phyloP scores from a whole-genome alignment of 1,284 basidiomycete species.

The Limonomyces culmigenus region DNA sequence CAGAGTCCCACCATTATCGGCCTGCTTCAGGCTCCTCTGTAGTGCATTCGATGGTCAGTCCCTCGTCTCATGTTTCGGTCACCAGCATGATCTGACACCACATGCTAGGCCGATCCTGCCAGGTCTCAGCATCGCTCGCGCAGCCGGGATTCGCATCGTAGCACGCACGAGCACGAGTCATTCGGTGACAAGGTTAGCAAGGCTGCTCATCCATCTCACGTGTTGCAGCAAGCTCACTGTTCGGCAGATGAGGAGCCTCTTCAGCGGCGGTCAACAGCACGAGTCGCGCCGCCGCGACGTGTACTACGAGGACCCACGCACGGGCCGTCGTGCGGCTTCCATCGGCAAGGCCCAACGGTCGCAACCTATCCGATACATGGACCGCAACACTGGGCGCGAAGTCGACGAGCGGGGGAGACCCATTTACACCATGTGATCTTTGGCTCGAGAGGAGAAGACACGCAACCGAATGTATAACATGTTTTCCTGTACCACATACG shows the following conservation, averaged over 20 bases:
- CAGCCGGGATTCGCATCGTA: background rate
- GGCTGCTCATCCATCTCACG: too few relatives aligned
- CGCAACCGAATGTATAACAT: background rate
- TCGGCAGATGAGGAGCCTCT: slow-evolving; percentile 37
- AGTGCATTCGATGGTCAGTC: too few relatives aligned
- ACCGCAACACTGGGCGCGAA: slow-evolving; percentile 29
- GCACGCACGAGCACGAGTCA: slow-evolving; percentile 8
- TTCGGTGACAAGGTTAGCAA: too few relatives aligned
- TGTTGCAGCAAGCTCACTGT: too few relatives aligned
- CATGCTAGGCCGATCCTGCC: background rate
- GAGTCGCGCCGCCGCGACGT: slow-evolving; percentile 17
- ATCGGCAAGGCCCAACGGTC: background rate
- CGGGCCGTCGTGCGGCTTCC: background rate
- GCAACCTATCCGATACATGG: slow-evolving; percentile 23
- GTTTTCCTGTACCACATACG: too few relatives aligned
- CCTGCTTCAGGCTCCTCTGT: too few relatives aligned
- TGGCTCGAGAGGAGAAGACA: background rate
- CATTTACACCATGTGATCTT: slow-evolving; percentile 27
- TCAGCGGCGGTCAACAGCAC: slow-evolving; percentile 26
- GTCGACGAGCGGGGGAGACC: slow-evolving; percentile 35
- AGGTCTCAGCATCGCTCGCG: background rate
- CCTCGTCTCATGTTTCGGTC: too few relatives aligned
- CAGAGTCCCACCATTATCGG: too few relatives aligned
- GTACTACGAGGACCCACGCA: background rate
- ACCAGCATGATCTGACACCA: too few relatives aligned